Evolutionary conservation across 2,329 filamentous ascomycete species (phyloP), one percentile per base, ranked within the genome.

Genomic region (Paracamarosporium sp.): DNA sequence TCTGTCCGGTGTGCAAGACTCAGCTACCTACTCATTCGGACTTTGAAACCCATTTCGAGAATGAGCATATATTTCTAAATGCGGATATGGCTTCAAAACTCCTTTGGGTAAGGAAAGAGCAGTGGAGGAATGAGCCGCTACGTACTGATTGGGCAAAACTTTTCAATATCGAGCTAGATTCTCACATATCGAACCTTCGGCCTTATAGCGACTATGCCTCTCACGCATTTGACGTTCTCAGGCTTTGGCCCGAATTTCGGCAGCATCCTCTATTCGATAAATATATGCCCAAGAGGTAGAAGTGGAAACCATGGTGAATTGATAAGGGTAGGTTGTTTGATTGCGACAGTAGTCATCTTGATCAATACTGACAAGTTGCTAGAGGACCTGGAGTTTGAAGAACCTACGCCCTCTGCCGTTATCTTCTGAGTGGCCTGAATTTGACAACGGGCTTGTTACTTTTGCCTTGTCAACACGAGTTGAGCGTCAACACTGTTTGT

Each of bases 261-360:
- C 1, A 17, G 15, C 51, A 61, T 33, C 55, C 55, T 24, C 20
- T 61, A 24, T 61, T 58, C 24, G 43, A 58, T 31, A 50, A 55
- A 5, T 31, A 54, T 24, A 7, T 17, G 11, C 43, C 41, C 35
- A 52, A 22, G 22, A 11, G 9, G 13, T 31, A 31, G 30, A 3
- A 11, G n/a, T n/a, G n/a, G n/a, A n/a, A n/a, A n/a, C n/a, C n/a
- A n/a, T n/a, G n/a, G n/a, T n/a, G n/a, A n/a, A n/a, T n/a, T n/a
- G n/a, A n/a, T n/a, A n/a, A n/a, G n/a, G n/a, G n/a, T n/a, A n/a
- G n/a, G n/a, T n/a, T n/a, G n/a, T n/a, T n/a, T n/a, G n/a, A n/a
- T n/a, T n/a, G n/a, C n/a, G n/a, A n/a, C n/a, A n/a, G n/a, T n/a
- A n/a, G n/a, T n/a, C n/a, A n/a, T n/a, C n/a, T n/a, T n/a, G n/a